Base-by-base conservation (phyloP, 345 rosid species). In the Lepidium sativum region DNA sequence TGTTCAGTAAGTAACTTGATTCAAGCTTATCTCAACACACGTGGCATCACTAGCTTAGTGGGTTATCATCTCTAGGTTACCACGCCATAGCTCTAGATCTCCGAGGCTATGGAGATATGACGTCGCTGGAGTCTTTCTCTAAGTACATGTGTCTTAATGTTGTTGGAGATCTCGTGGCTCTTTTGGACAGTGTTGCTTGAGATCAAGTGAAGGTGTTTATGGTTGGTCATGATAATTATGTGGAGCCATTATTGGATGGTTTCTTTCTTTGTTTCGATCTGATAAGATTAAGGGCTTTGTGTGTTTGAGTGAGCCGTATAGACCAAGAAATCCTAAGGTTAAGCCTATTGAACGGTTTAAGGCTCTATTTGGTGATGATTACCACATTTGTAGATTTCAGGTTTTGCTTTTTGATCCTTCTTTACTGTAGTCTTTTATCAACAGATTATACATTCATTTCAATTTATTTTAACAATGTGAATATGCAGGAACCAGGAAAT, bases 331-430 rank as follows among this genome's bases (percentile, higher is more conserved):
- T 65, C 90, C 92, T 0, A 63, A 59, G 5, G 63, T 78, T 27
- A 85, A 81, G 60, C 86, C 95, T 53, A 29, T 86, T n/a, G 79
- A 72, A 35, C 56, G 80, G 45, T 54, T 85, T 77, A 70, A 80
- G 10, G 80, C 82, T 41, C n/a, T 40, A 54, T 89, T 80, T 49
- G 96, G 91, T 50, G 91, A 89, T 9, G 85, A 92, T 65, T 91
- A 83, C 82, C 86, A 92, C 67, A 78, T 86, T 14, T 89, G 91
- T 81, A 81, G 96, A 77, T 89, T 89, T 60, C 92, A 91, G 92
- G 98, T 85, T 64, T 63, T 59, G 9, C 35, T 39, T 18, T 48
- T 57, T 20, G 5, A 48, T 50, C 1, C 9, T 57, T 39, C 43
- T 21, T 39, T 17, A 8, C 1, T 52, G 25, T 43, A 3, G 12